Conservation (phyloP, 73 alveolate genomes). For the Uronychia binucleata region DNA sequence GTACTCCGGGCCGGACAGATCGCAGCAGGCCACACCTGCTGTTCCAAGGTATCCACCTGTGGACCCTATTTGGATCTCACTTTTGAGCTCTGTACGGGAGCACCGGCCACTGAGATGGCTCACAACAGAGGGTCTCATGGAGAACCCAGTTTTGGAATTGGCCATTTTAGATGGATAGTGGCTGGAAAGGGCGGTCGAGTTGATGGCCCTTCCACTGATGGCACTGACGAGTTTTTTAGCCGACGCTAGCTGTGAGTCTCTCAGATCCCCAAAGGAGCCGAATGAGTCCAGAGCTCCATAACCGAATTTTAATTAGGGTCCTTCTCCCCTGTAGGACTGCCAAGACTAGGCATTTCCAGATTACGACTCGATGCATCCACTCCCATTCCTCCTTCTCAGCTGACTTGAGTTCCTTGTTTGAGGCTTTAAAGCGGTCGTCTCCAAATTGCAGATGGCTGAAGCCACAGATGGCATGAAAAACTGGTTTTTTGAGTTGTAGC, state of each 20-base stretch:
- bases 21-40: background rate
- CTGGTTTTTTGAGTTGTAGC: background rate
- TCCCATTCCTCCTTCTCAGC: background rate
- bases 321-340: background rate
- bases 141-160: background rate
- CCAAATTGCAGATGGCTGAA: background rate
- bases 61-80: too few species aligned
- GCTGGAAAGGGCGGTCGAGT: too few species aligned
- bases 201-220: too few species aligned
- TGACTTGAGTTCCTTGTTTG: background rate
- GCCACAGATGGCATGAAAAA: background rate
- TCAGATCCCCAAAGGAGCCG: background rate
- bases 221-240: too few species aligned
- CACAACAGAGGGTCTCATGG: background rate
- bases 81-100: too few species aligned
- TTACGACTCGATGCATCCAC: too few species aligned
- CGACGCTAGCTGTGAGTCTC: too few species aligned
- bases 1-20: background rate
- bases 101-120: background rate
- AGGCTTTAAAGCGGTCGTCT: background rate
- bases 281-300: background rate
- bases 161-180: too few species aligned
- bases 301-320: background rate
- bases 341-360: background rate
- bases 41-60: too few species aligned